Evolutionary conservation across 495 filamentous ascomycete species (phyloP).

Genomic region (Aspergillus steynii): DNA sequence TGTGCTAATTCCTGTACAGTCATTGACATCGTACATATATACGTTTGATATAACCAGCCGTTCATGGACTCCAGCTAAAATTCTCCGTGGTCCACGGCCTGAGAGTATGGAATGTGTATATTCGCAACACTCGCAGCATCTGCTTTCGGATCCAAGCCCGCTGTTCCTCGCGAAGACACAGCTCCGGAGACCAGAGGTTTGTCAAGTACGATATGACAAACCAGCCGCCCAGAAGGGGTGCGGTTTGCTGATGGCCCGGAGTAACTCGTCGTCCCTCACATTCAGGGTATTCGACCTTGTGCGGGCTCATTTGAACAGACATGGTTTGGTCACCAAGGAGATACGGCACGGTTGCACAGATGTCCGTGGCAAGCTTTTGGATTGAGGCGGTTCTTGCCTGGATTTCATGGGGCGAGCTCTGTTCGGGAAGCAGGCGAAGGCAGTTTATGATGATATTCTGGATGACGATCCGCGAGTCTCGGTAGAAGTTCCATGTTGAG

Average conservation of each 20-base stretch:
- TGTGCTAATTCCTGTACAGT: not conserved
- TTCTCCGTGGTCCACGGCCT: not conserved
- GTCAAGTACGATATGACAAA: slow-evolving; percentile 27
- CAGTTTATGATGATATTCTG: slow-evolving; percentile 51
- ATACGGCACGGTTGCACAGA: slow-evolving; percentile 45
- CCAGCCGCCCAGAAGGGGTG: slow-evolving; percentile 42
- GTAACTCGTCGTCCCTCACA: slow-evolving; percentile 28
- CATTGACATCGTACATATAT: not conserved
- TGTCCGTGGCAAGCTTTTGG: slow-evolving; percentile 36
- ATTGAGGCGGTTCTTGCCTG: slow-evolving; percentile 23
- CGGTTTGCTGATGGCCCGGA: slow-evolving; percentile 30
- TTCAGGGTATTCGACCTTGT: slow-evolving; percentile 38
- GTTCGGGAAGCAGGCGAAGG: slow-evolving; percentile 22
- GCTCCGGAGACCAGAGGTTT: slow-evolving; percentile 23
- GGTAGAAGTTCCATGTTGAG: slow-evolving; percentile 63
- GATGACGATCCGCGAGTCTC: slow-evolving; percentile 56
- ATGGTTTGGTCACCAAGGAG: slow-evolving; percentile 40
- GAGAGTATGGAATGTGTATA: slow-evolving; percentile 28
- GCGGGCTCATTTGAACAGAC: slow-evolving; percentile 30
- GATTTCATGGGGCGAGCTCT: slow-evolving; percentile 17
- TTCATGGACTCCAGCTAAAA: not conserved
- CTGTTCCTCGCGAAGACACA: slow-evolving; percentile 29
- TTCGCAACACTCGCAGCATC: slow-evolving; percentile 31
- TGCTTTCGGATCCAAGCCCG: slow-evolving; percentile 32
- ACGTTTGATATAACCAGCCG: not conserved